Conservation (phyloP, 345 rosid genomes). For the Durio zibethinus region DNA sequence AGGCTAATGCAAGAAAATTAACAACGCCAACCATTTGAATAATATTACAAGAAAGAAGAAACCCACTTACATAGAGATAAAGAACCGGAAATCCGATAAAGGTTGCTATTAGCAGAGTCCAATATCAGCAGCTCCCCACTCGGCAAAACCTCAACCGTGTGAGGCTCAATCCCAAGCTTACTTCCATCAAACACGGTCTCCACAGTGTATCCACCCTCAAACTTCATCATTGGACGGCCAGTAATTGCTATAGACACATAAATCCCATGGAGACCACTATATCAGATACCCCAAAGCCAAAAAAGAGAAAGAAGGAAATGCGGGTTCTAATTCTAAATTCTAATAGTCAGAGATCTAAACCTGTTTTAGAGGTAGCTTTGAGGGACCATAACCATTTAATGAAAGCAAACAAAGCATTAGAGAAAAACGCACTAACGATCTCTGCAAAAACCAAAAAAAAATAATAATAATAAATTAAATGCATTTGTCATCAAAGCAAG, state of each 20-base stretch:
- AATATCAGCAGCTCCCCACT: constrained; percentile 83
- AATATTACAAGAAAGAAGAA: not conserved
- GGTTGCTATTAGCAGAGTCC: constrained; percentile 87
- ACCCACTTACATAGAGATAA: constrained; percentile 77
- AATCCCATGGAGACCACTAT: constrained; percentile 8
- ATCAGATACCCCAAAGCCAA: constrained; percentile 14
- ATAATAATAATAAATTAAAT: not conserved
- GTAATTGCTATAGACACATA: constrained; percentile 49
- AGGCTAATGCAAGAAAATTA: not conserved
- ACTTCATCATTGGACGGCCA: constrained; percentile 90
- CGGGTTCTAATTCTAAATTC: not conserved
- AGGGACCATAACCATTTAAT: constrained; percentile 95
- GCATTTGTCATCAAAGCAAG: constrained; percentile 7
- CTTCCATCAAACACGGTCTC: constrained; percentile 99
- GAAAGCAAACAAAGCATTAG: constrained; percentile 61
- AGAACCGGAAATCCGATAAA: constrained; percentile 84
- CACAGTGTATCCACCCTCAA: constrained; percentile 87
- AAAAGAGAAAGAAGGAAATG: not conserved
- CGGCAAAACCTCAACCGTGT: constrained; percentile 72
- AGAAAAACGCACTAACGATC: constrained; percentile 70
- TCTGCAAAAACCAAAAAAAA: constrained; percentile 40
- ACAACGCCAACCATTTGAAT: not conserved
- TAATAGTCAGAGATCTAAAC: constrained; percentile 42
- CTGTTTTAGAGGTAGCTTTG: constrained; percentile 85
- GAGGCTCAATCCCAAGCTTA: constrained; percentile 91